These are phyloP conservation scores for Dendrostoma leiphaemia DNA, from an alignment of 2,329 filamentous ascomycete species.

Conservation along the genomic window DNA sequence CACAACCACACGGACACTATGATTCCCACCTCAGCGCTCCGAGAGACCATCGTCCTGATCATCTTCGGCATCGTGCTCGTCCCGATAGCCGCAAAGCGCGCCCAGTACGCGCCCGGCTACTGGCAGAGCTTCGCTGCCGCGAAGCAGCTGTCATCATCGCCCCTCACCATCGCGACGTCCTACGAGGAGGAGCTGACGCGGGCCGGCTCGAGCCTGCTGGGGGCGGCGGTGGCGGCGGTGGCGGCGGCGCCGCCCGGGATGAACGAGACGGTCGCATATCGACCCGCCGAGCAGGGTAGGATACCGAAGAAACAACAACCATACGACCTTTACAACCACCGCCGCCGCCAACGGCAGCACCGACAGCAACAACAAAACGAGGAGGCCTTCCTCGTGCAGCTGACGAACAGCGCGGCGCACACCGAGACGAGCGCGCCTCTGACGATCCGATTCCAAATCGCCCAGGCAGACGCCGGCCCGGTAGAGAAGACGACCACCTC, in stretches of 20 bases:
- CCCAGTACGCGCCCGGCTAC: slow-evolving; percentile 17
- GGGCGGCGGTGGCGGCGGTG: neutral
- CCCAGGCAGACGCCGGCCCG: neutral
- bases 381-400: neutral
- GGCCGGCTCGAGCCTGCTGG: neutral
- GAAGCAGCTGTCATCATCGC: neutral
- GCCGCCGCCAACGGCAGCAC: too few relatives aligned
- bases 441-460: slow-evolving; percentile 13
- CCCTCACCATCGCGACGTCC: too few relatives aligned
- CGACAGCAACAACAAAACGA: too few relatives aligned
- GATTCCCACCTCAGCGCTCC: slow-evolving; percentile 10
- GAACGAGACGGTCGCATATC: neutral
- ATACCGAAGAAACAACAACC: too few relatives aligned
- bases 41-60: slow-evolving; percentile 17
- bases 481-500: neutral
- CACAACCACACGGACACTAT: neutral
- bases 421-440: slow-evolving; percentile 49
- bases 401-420: slow-evolving; percentile 47
- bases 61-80: slow-evolving; percentile 19
- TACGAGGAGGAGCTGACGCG: neutral
- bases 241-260: too few relatives aligned
- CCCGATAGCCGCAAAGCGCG: slow-evolving; percentile 18
- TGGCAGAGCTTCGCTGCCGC: slow-evolving; percentile 16
- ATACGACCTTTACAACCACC: too few relatives aligned
- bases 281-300: neutral